These are phyloP conservation scores for Onygena corvina DNA, from an alignment of 2,329 filamentous ascomycete species.

Conservation along the genomic window DNA sequence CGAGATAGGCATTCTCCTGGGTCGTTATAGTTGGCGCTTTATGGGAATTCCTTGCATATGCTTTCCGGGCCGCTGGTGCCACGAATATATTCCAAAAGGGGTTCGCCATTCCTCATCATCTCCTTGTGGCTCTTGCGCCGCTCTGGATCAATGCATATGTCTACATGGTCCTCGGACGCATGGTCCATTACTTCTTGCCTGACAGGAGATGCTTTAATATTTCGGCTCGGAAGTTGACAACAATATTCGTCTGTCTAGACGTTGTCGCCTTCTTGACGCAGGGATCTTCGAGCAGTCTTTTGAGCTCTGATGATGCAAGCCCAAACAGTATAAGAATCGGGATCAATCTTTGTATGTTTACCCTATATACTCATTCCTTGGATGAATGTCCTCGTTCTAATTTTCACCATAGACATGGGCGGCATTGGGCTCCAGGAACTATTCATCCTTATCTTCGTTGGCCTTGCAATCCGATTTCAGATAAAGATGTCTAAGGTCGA, in stretches of 20 bases:
- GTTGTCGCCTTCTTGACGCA: constrained; percentile 23
- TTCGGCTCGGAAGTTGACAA: constrained; percentile 28
- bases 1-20: constrained; percentile 15
- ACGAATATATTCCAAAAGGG: constrained; percentile 9
- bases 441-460: constrained; percentile 40
- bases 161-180: constrained; percentile 38
- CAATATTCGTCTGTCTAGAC: constrained; percentile 34
- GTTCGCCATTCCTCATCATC: constrained; percentile 12
- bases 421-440: constrained; percentile 41
- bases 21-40: constrained; percentile 13
- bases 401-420: constrained; percentile 18
- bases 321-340: constrained; percentile 15
- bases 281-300: constrained; percentile 13
- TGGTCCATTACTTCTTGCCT: constrained; percentile 36
- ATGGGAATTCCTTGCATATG: constrained; percentile 15
- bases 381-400: neutral
- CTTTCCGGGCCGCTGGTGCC: constrained; percentile 12
- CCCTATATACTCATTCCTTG: constrained; percentile 15
- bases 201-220: constrained; percentile 29
- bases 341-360: constrained; percentile 18
- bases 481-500: constrained; percentile 25
- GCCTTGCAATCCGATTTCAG: constrained; percentile 41
- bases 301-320: constrained; percentile 16
- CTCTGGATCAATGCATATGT: constrained; percentile 36
- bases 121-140: constrained; percentile 15